Evolutionary conservation across 164 flowering plant species (phyloP), one percentile per base, ranked within the genome.

Genomic region (Aristolochia contorta): DNA sequence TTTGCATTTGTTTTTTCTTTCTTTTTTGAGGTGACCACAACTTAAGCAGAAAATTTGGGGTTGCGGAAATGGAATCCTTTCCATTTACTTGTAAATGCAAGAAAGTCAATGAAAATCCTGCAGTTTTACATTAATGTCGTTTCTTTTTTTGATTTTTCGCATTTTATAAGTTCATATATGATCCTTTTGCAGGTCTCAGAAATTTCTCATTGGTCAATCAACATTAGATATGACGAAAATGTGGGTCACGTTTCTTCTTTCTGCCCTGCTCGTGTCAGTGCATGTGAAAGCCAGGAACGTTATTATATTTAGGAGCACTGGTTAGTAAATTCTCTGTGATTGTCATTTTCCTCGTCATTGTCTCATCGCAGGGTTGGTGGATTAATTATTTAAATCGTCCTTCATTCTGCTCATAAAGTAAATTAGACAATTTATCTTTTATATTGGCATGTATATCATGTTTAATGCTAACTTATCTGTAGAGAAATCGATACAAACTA

Each of bases 241-340:
- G 57, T 16, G 57, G 16, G 23, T 45, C 30, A 15, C 25, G 23
- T 62, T 20, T 62, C 54, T 53, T 10, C 24, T 62, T 23, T 16
- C 25, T 37, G 45, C 15, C 47, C 20, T 62, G 21, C 50, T 53
- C 43, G 24, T 32, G 41, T 21, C 22, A 13, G 65, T n/a, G 10
- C 50, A 20, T 43, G 37, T 43, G 20, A 54, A 41, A 52, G 57
- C 50, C 3, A 62, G 65, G 58, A 62, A 62, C 20, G 24, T 23
- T 52, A 21, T 62, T 41, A 23, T 41, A 32, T 37, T 62, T 24
- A 43, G 54, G 57, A 43, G 45, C 30, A 10, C 25, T n/a, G 58
- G 65, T 62, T 20, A 62, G 58, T 10, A 15, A 47, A 23, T 9
- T 9, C 10, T 24, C 6, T 24, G 9, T 18, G 50, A 33, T 56